Evolutionary conservation across 306 rosid species (phyloP).

Genomic region (Cucurbita maxima): DNA sequence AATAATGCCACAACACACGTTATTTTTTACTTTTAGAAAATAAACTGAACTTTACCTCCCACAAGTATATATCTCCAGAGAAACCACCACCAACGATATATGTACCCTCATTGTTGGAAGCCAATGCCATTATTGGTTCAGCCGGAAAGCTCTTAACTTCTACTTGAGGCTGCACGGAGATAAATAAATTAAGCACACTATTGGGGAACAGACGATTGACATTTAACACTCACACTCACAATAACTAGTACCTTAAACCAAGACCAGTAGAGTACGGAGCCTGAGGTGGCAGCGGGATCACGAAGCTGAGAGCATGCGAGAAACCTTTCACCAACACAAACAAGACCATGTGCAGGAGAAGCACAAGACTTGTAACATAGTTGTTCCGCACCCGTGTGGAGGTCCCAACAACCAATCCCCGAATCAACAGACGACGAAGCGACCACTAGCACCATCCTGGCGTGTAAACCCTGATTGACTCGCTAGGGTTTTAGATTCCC

Average conservation of each 20-base stretch:
- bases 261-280: slow-evolving; percentile 56
- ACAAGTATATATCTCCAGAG: slow-evolving; percentile 64
- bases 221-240: background rate
- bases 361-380: slow-evolving; percentile 61
- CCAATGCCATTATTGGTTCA: slow-evolving; percentile 54
- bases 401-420: slow-evolving; percentile 75
- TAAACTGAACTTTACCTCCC: slow-evolving; percentile 42
- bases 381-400: slow-evolving; percentile 46
- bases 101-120: slow-evolving; percentile 56
- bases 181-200: background rate
- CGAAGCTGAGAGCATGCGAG: slow-evolving; percentile 38
- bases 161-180: slow-evolving; percentile 41
- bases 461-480: background rate
- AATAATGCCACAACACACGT: background rate
- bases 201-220: background rate
- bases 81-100: slow-evolving; percentile 56
- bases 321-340: slow-evolving; percentile 45
- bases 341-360: slow-evolving; percentile 59
- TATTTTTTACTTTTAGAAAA: no score
- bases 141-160: slow-evolving; percentile 64
- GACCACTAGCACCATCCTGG: slow-evolving; percentile 45
- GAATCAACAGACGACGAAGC: slow-evolving; percentile 56
- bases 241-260: slow-evolving; percentile 46
- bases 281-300: slow-evolving; percentile 26
- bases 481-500: background rate